These are phyloP conservation scores for Pyricularia sp. DNA, from an alignment of 2,329 filamentous ascomycete genomes.

Conservation along the genomic window DNA sequence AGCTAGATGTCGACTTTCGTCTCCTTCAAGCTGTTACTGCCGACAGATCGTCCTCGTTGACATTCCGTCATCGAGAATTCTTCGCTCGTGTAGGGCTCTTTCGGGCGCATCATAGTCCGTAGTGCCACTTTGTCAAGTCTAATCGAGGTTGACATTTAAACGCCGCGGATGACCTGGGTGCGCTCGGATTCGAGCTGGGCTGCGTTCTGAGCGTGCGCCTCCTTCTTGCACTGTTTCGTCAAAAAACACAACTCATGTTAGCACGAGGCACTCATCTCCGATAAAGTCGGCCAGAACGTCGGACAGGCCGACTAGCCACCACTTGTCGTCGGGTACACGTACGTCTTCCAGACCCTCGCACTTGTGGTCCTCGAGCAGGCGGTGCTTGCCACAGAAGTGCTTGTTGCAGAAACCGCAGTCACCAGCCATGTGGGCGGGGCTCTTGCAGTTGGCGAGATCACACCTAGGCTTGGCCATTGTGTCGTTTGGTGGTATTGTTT, in stretches of 20 bases:
- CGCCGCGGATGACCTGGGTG: slow-evolving; percentile 87
- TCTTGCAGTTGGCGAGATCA: slow-evolving; percentile 81
- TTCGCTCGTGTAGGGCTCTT: background rate
- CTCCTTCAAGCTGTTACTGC: background rate
- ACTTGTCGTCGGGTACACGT: slow-evolving; percentile 28
- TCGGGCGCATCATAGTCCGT: background rate
- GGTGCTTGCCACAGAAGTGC: slow-evolving; percentile 91
- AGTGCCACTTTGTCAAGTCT: background rate
- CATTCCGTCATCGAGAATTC: background rate
- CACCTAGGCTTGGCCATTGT: slow-evolving; percentile 71
- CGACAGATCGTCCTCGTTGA: background rate
- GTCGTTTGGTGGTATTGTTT: slow-evolving; percentile 12
- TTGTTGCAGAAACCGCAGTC: slow-evolving; percentile 94
- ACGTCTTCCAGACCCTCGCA: slow-evolving; percentile 86
- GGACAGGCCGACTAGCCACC: slow-evolving; percentile 17
- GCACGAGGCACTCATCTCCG: slow-evolving; percentile 14
- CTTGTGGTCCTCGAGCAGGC: slow-evolving; percentile 88
- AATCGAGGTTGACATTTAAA: slow-evolving; percentile 38
- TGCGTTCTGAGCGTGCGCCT: slow-evolving; percentile 88
- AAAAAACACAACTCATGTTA: slow-evolving; percentile 20
- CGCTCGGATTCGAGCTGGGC: slow-evolving; percentile 87
- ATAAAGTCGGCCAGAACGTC: slow-evolving; percentile 16
- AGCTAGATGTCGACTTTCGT: background rate
- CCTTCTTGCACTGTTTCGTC: slow-evolving; percentile 77
- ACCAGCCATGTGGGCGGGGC: slow-evolving; percentile 85